phyloP scores from a whole-genome alignment of 768 basidiomycete species.

The Dacryopinax spathularia region DNA sequence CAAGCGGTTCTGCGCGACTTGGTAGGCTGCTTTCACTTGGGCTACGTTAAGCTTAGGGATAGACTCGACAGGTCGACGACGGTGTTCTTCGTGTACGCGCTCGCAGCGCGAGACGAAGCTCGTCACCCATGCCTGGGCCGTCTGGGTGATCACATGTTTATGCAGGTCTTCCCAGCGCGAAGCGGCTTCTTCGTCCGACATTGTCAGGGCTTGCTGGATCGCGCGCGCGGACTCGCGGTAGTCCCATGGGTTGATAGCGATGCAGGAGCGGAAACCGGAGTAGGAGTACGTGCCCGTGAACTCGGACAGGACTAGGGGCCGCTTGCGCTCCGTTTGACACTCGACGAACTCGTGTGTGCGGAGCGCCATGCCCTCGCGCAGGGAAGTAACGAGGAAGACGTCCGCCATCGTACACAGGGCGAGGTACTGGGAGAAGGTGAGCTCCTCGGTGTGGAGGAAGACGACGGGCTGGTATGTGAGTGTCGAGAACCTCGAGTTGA shows the following conservation, averaged over 20 bases:
- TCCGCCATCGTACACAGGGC: constrained; percentile 70
- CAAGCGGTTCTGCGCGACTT: constrained; percentile 48
- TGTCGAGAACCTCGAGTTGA: constrained; percentile 72
- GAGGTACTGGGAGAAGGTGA: constrained; percentile 76
- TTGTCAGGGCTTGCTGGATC: constrained; percentile 58
- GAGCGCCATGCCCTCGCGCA: constrained; percentile 81
- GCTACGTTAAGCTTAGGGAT: constrained; percentile 33
- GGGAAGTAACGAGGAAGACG: constrained; percentile 68
- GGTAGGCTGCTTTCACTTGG: constrained; percentile 52
- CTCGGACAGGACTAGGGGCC: constrained; percentile 70
- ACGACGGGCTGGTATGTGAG: constrained; percentile 79
- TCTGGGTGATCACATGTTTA: constrained; percentile 73
- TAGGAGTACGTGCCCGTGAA: constrained; percentile 81
- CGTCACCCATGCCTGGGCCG: constrained; percentile 68
- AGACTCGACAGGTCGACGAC: constrained; percentile 23
- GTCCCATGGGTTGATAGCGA: constrained; percentile 79
- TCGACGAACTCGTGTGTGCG: constrained; percentile 65
- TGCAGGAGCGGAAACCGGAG: constrained; percentile 73
- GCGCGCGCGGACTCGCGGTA: constrained; percentile 70
- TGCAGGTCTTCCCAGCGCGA: constrained; percentile 78
- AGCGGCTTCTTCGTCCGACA: constrained; percentile 56
- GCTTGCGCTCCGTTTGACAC: constrained; percentile 54
- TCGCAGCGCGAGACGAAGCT: constrained; percentile 63
- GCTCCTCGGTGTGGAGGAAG: constrained; percentile 69
- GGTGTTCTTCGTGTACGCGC: constrained; percentile 58